Evolutionary conservation across 164 flowering plant species (phyloP), one percentile per base, ranked within the genome.

Genomic region (Vitis riparia): DNA sequence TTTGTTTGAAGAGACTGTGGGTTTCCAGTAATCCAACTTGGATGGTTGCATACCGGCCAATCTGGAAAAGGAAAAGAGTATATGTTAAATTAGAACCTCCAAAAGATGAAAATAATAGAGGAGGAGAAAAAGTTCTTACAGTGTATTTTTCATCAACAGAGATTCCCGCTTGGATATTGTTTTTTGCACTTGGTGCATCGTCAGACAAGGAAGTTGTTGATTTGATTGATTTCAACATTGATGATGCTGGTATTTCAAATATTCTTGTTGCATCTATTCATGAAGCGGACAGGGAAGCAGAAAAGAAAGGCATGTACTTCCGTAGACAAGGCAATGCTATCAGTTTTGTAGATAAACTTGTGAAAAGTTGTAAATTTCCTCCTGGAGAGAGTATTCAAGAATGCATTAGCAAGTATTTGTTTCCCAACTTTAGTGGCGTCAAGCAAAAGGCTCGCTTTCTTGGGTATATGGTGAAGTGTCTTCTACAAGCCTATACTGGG

Each of bases 391-490:
- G 80, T 11, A 67, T 82, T 6, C 78, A 84, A 27, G 93, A 87
- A 11, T 84, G 87, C 74, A 50, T 95, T 1, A 68, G 50, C 48
- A 69, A 51, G n/a, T 80, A 81, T 67, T 62, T 95, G 27, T 93
- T 95, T 76, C 89, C 99, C 9, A 68, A 70, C 65, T 85, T 91
- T 17, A 55, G 5, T 49, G 75, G 81, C 32, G 17, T 7, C 17
- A 83, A 70, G 68, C 86, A 77, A 55, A 95, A 95, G 79, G 95
- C 97, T 27, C 78, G 83, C n/a, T 92, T 87, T 76, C 88, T 95
- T 55, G 97, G 82, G 0, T 93, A 95, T 70, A 93, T 95, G 97
- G 93, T 91, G 7, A 95, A 93, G 75, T 84, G 88, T 73, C 91
- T 93, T 15, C 69, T 91, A 67, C 79, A 80, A 51, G 88, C 89